Evolutionary conservation across 306 rosid genomes (phyloP), one percentile per base, ranked within the genome.

Genomic region (Trifolium subterraneum): DNA sequence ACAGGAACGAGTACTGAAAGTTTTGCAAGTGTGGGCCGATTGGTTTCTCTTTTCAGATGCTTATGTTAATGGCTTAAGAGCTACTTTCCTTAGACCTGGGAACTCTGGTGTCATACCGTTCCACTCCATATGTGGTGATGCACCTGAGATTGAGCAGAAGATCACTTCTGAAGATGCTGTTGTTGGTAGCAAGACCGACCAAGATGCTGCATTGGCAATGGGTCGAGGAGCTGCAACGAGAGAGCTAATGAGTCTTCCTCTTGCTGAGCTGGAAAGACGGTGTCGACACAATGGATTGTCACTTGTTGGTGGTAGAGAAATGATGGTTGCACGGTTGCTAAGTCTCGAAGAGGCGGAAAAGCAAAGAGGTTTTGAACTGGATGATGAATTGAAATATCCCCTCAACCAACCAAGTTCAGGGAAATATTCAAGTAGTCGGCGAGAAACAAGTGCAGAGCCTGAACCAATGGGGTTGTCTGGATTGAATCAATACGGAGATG

Each of bases 31-130:
- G 48, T 95, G 99, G 99, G 86, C 99, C 8, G 97, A 95, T 77
- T 95, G 99, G 99, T 95, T 95, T 89, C 93, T 95, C 58, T 95
- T 95, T 73, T 95, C 99, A 63, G 99, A 95, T 74, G 96, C 97
- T 44, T 95, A 92, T 78, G 97, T 95, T 55, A 95, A 90, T 87
- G 99, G 99, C 64, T 87, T 95, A 72, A 82, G 96, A 77, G 99
- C 99, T 64, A 95, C 99, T 64, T 92, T 95, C 73, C 83, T 95
- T 70, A 91, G 98, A 74, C 80, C 90, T 73, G 92, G 98, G 68
- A 92, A 84, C 86, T 92, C 98, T 78, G 98, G 98, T 68, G 99
- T 95, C 61, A 62, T 63, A 60, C 86, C 89, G 29, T 95, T 88
- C 79, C 99, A 95, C 83, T 90, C 99, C 70, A 85, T 95, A 45